Evolutionary conservation across 1,284 basidiomycete genomes (phyloP).

Genomic region (Cutaneotrichosporon cyanovorans): DNA sequence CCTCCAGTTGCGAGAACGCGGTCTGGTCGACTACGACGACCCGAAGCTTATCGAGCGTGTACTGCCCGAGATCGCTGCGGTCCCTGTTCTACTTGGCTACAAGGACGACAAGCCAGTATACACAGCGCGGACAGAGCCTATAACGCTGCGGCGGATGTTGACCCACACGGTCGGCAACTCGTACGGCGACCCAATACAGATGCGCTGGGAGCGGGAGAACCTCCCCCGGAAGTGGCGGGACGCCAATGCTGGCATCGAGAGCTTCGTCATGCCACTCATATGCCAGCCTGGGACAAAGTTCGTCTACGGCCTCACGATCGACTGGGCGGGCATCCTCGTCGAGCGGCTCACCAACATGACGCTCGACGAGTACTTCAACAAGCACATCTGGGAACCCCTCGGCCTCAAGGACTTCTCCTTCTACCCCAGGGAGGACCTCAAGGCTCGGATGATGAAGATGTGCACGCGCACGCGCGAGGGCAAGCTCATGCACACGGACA

Average conservation of each 20-base stretch:
- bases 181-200: slow-evolving; percentile 3
- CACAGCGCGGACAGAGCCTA: slow-evolving; percentile 18
- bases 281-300: slow-evolving; percentile 32
- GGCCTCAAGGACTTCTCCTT: slow-evolving; percentile 28
- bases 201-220: slow-evolving; percentile 5
- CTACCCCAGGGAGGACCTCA: slow-evolving; percentile 6
- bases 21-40: slow-evolving; percentile 26
- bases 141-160: slow-evolving; percentile 34
- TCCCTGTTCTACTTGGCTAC: slow-evolving; percentile 21
- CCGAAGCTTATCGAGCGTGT: slow-evolving; percentile 19
- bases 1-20: slow-evolving; percentile 33
- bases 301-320: slow-evolving; percentile 32
- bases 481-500: neutral
- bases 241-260: slow-evolving; percentile 13
- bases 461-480: slow-evolving; percentile 3
- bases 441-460: slow-evolving; percentile 1
- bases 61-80: slow-evolving; percentile 27
- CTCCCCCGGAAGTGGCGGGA: neutral
- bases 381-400: slow-evolving; percentile 33
- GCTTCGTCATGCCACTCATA: slow-evolving; percentile 18
- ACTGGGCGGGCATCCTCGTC: slow-evolving; percentile 37
- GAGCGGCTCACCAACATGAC: slow-evolving; percentile 24
- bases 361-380: slow-evolving; percentile 33
- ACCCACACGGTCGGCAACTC: slow-evolving; percentile 25
- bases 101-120: slow-evolving; percentile 12